A percentile compares a stretch with the other conserved stretches of the same genome.
Conservation (phyloP, 345 rosid genomes). For the Citrus hindsii region DNA sequence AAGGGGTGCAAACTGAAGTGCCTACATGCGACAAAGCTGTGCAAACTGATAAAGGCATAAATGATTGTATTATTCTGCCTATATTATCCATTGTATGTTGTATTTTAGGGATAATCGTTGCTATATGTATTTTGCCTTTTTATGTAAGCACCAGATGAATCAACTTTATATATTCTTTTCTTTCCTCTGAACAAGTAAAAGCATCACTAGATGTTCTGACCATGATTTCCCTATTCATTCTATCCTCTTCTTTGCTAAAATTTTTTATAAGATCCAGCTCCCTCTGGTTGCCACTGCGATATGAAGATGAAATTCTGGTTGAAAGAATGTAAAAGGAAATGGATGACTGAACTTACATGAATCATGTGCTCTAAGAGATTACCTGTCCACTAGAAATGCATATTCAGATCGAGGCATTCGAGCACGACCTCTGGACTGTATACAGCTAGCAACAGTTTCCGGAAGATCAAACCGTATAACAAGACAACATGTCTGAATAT, state of each 20-base stretch:
- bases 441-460: slow-evolving; percentile 91
- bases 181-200: slow-evolving; percentile 46
- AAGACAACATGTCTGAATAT: slow-evolving; percentile 95
- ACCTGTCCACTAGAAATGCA: slow-evolving; percentile 94
- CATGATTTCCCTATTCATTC: slow-evolving; percentile 71
- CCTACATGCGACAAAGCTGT: too few relatives aligned
- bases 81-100: too few relatives aligned
- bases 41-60: too few relatives aligned
- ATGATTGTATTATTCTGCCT: too few relatives aligned
- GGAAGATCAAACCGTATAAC: slow-evolving; percentile 96
- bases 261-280: slow-evolving; percentile 64
- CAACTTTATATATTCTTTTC: slow-evolving; percentile 64
- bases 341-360: slow-evolving; percentile 11
- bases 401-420: slow-evolving; percentile 94
- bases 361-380: slow-evolving; percentile 11
- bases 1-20: too few relatives aligned
- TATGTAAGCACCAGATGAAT: slow-evolving; percentile 71
- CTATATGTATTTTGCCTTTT: too few relatives aligned
- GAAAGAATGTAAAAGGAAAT: slow-evolving; percentile 4
- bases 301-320: slow-evolving; percentile 17
- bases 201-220: slow-evolving; percentile 59
- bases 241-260: slow-evolving; percentile 54
- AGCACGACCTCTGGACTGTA: slow-evolving; percentile 98
- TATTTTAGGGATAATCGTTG: too few relatives aligned
- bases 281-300: slow-evolving; percentile 65